Base-by-base conservation (phyloP, 2,329 filamentous ascomycete species). In the Cladophialophora exuberans region DNA sequence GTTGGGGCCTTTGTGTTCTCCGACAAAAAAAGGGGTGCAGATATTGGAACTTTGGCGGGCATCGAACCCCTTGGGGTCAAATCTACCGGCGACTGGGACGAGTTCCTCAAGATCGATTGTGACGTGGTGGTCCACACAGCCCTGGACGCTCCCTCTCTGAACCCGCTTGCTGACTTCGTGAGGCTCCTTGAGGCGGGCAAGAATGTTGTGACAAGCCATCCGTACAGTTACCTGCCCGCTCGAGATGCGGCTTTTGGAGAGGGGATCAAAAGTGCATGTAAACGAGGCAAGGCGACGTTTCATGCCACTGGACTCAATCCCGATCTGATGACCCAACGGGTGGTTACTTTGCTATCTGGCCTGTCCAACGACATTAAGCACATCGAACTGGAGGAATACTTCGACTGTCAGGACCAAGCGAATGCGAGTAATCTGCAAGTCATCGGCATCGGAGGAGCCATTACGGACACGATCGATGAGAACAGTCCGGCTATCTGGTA, bases 71-170 rank as follows among this genome's bases (percentile, higher is more conserved):
- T 38, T 38, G 35, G 35, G 35, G 35, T 48, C 44, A 48, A 48
- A 9, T 2, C 13, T 35, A 35, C 26, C 15, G 44, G 44, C n/a
- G 30, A 48, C 28, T 48, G 6, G 6, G 44, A 48, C 44, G n/a
- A 48, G 44, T 48, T 48, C 26, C 44, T 48, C 44, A 48, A 48
- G 44, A 48, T 48, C 13, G 28, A 48, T 20, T 48, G 28, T 22
- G 44, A 48, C 44, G 44, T 48, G 25, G 44, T 48, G 28, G 44
- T 48, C 25, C 44, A 48, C 26, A 48, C 44, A 2, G 44, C 44
- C 7, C 30, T 48, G 1, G 44, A 48, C 28, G 44, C 44, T 7
- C 44, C 44, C 25, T 48, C 36, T 17, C n/a, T 38, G n/a, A 13
- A 38, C 35, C 35, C 35, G n/a, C n/a, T 38, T 4, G n/a, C 35